A percentile compares a stretch with the other conserved stretches of the same genome.
These are phyloP conservation scores for Fraxinus xanthoxyloides DNA, from an alignment of 305 asterid species.

Conservation along the genomic window DNA sequence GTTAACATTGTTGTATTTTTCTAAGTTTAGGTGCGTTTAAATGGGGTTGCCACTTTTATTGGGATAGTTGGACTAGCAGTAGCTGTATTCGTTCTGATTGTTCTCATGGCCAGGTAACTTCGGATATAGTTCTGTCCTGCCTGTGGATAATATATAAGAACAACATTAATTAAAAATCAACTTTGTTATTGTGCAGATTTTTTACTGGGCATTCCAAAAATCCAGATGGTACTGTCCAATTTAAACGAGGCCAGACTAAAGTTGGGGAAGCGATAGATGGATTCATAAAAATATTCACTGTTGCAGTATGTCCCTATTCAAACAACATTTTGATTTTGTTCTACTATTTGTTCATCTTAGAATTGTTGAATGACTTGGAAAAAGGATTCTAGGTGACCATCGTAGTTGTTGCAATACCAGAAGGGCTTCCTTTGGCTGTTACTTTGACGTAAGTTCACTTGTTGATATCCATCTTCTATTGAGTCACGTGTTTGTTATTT, in stretches of 20 bases:
- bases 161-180: background rate
- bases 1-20: slow-evolving; percentile 7
- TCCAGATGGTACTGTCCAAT: slow-evolving; percentile 53
- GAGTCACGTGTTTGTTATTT: slow-evolving; percentile 1
- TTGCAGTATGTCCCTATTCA: slow-evolving; percentile 63
- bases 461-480: background rate
- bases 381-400: slow-evolving; percentile 61
- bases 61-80: slow-evolving; percentile 84
- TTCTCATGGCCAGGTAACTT: slow-evolving; percentile 70
- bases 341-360: slow-evolving; percentile 16
- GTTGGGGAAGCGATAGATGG: slow-evolving; percentile 70
- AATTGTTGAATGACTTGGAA: slow-evolving; percentile 23
- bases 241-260: slow-evolving; percentile 60
- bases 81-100: slow-evolving; percentile 64
- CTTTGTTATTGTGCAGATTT: slow-evolving; percentile 45
- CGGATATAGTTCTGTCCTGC: background rate
- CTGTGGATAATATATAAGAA: background rate
- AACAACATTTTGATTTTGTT: slow-evolving; percentile 11
- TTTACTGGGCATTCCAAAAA: slow-evolving; percentile 75
- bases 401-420: slow-evolving; percentile 91
- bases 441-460: slow-evolving; percentile 65
- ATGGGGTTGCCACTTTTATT: slow-evolving; percentile 92
- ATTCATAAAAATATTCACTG: slow-evolving; percentile 73
- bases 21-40: slow-evolving; percentile 68
- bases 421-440: slow-evolving; percentile 87